Evolutionary conservation across 768 basidiomycete genomes (phyloP).

Genomic region (Gloeophyllum trabeum): DNA sequence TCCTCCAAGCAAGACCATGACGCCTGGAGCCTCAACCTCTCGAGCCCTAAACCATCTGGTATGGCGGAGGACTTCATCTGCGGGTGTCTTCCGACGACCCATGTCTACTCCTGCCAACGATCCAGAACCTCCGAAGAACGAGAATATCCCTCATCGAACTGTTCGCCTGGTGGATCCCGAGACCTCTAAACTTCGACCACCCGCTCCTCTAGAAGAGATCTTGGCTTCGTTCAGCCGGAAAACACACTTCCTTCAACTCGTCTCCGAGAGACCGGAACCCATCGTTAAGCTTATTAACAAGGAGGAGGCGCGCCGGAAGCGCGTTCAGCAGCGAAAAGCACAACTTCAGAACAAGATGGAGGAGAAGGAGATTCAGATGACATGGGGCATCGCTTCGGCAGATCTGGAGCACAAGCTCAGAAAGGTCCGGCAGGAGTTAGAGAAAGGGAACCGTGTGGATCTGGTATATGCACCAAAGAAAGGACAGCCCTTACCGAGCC

Average conservation of each 20-base stretch:
- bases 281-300: conserved; percentile 50
- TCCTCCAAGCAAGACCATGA: no score
- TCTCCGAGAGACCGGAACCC: conserved; percentile 34
- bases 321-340: conserved; percentile 25
- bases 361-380: conserved; percentile 61
- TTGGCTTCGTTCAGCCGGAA: conserved; percentile 31
- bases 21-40: no score
- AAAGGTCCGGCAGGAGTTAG: conserved; percentile 45
- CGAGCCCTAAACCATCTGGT: no score
- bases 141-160: conserved; percentile 1
- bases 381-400: conserved; percentile 48
- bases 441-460: conserved; percentile 46
- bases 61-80: no score
- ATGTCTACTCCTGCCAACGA: background rate
- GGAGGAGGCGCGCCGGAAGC: conserved; percentile 27
- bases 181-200: conserved; percentile 25
- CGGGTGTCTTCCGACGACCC: background rate
- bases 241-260: conserved; percentile 42
- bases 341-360: conserved; percentile 18
- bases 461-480: conserved; percentile 45
- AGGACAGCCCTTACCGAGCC: conserved; percentile 21
- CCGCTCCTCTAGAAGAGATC: conserved; percentile 26
- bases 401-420: conserved; percentile 60
- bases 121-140: no score
- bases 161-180: conserved; percentile 39